phyloP scores from a whole-genome alignment of 768 basidiomycete genomes.

The Lactifluus subvellereus region DNA sequence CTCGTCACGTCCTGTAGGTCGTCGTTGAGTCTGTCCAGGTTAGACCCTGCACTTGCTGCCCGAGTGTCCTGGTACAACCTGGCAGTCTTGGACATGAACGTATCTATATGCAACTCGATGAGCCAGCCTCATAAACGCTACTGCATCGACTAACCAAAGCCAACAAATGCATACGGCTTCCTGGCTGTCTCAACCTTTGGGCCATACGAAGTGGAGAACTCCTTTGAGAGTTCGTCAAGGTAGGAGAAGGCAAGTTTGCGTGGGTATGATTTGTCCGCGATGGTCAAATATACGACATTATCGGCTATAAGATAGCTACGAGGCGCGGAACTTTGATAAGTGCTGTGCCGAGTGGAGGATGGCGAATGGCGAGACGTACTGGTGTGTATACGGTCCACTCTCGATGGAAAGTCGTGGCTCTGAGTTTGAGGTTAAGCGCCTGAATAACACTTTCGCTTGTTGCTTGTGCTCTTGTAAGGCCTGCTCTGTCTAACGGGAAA shows the following conservation, averaged over 20 bases:
- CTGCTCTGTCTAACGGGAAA: constrained; percentile 70
- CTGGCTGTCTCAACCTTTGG: constrained; percentile 86
- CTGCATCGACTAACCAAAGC: constrained; percentile 67
- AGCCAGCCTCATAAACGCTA: constrained; percentile 3
- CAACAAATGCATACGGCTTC: constrained; percentile 98
- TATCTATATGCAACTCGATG: constrained; percentile 51
- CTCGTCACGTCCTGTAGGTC: constrained; percentile 96
- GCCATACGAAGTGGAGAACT: constrained; percentile 90
- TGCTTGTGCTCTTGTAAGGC: constrained; percentile 96
- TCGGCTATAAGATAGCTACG: constrained; percentile 88
- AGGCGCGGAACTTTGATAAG: not conserved
- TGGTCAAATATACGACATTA: constrained; percentile 91
- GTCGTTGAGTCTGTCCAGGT: constrained; percentile 85
- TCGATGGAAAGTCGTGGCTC: constrained; percentile 98
- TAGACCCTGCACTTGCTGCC: constrained; percentile 65
- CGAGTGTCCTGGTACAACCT: constrained; percentile 92
- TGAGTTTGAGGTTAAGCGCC: constrained; percentile 87
- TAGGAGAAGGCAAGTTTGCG: constrained; percentile 97
- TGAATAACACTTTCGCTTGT: constrained; percentile 94
- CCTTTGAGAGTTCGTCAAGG: constrained; percentile 93
- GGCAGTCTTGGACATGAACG: constrained; percentile 98
- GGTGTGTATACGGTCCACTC: constrained; percentile 89
- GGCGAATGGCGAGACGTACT: constrained; percentile 50
- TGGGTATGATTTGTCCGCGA: constrained; percentile 95
- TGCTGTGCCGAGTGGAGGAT: not conserved